Percentiles rank a stretch among this genome's conserved stretches.
Evolutionary conservation across 225 moss, liverwort and hornwort species (phyloP).

Genomic region (Polytrichum commune): DNA sequence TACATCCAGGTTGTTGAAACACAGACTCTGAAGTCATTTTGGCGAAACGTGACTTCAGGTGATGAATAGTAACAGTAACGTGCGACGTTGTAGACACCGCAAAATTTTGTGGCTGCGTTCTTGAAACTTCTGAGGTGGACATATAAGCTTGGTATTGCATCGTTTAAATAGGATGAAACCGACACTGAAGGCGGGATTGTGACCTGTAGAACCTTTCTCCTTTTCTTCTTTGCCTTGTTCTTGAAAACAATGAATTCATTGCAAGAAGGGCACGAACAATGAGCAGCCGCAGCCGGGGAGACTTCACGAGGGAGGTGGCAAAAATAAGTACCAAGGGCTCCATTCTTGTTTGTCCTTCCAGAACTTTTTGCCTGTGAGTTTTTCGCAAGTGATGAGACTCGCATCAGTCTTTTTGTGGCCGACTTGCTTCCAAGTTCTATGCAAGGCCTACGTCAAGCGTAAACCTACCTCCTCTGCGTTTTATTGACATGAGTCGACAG

Average conservation of each 20-base stretch:
- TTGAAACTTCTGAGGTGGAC: slow-evolving; percentile 1
- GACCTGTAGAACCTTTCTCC: neutral
- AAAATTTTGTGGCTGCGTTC: slow-evolving; percentile 5
- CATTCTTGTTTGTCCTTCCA: too few relatives aligned
- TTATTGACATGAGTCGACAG: too few relatives aligned
- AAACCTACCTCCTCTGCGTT: neutral
- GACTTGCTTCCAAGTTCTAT: neutral
- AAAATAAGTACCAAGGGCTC: too few relatives aligned
- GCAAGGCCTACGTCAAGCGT: neutral
- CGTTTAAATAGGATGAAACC: neutral
- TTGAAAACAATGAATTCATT: too few relatives aligned
- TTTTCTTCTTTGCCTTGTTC: too few relatives aligned
- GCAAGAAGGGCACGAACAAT: too few relatives aligned
- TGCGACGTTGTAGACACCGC: neutral
- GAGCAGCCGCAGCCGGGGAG: too few relatives aligned
- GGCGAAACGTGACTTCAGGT: too few relatives aligned
- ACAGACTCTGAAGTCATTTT: too few relatives aligned
- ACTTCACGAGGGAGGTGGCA: too few relatives aligned
- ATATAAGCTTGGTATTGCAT: neutral
- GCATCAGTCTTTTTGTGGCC: neutral
- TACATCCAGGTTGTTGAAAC: too few relatives aligned
- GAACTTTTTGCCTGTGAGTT: neutral
- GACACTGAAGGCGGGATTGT: too few relatives aligned
- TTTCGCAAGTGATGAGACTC: neutral
- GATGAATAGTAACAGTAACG: neutral